A percentile compares a stretch with the other conserved stretches of the same genome.
These are phyloP conservation scores for Paxillus ammoniavirescens DNA, from an alignment of 768 basidiomycete genomes.

Conservation along the genomic window DNA sequence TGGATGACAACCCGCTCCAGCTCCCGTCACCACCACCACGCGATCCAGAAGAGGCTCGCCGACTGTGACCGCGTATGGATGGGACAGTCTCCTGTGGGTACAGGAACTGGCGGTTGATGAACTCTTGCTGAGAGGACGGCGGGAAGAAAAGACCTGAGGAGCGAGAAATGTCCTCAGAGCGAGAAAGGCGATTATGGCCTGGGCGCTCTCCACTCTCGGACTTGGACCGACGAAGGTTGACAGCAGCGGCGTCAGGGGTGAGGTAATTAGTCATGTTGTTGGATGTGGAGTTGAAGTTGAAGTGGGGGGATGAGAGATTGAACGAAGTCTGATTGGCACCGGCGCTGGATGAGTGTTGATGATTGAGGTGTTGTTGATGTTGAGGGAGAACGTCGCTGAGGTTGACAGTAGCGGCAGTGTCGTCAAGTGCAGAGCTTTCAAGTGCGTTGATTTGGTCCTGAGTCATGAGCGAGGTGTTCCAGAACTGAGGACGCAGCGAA, in stretches of 20 bases:
- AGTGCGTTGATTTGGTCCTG: conserved; percentile 35
- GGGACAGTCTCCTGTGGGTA: conserved; percentile 38
- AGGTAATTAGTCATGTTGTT: conserved; percentile 42
- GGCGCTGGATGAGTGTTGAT: conserved; percentile 24
- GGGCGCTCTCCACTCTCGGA: conserved; percentile 43
- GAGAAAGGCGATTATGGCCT: conserved; percentile 50
- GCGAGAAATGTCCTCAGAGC: conserved; percentile 59
- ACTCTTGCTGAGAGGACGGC: conserved; percentile 40
- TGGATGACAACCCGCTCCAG: conserved; percentile 36
- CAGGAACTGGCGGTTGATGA: conserved; percentile 43
- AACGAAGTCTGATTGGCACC: conserved; percentile 28
- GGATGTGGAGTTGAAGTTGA: conserved; percentile 33
- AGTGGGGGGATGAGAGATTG: conserved; percentile 29
- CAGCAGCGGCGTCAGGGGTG: conserved; percentile 28
- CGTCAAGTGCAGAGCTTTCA: conserved; percentile 39
- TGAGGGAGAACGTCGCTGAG: conserved; percentile 29
- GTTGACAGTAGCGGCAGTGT: conserved; percentile 29
- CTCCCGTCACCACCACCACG: conserved; percentile 26
- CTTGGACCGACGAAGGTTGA: conserved; percentile 47
- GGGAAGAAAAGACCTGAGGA: conserved; percentile 29
- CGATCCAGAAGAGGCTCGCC: conserved; percentile 43
- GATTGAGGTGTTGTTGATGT: conserved; percentile 25
- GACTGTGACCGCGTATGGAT: conserved; percentile 40
- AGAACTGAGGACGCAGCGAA: conserved; percentile 49
- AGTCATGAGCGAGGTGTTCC: conserved; percentile 43